Evolutionary conservation across 768 basidiomycete genomes (phyloP), one percentile per base, ranked within the genome.

Genomic region (Mycena metata): DNA sequence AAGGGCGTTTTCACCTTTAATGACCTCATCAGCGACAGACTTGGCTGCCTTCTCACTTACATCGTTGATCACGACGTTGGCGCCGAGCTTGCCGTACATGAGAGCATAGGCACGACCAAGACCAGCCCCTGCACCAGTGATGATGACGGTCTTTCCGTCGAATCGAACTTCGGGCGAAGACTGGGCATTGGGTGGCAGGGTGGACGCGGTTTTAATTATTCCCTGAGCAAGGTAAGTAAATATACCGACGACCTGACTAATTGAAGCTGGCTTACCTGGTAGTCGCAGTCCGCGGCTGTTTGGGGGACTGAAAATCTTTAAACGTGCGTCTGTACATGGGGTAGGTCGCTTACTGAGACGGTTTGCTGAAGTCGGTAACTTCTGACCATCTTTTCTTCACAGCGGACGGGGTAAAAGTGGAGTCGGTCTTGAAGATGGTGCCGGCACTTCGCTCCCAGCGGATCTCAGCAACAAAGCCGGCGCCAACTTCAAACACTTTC

Each of bases 41-140:
- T 89, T 88, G 9, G 96, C 96, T 2, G 88, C 91, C 73, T 96
- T 94, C 75, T 91, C 92, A 77, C 86, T 95, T 52, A 98, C 91
- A 75, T 99, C 98, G 77, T 99, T 99, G 47, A 99, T 89, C 50
- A 99, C 93, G 36, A 99, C 94, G 73, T 98, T 98, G 12, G 96
- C 97, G n/a, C 98, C 97, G 11, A 96, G 89, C 60, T 88, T 90
- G 26, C 87, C 94, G 76, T 92, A 99, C 93, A 98, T 94, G 47
- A 92, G 85, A 0, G 98, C 94, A 76, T 99, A 98, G 2, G 89
- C 88, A 33, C 98, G 90, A 19, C 98, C 98, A 35, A 99, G 89
- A 59, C 97, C 98, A 30, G 93, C 95, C 46, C 97, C 97, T 9
- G 96, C 94, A 43, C 97, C 98, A 3, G 98, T 99, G 72, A 99